These are phyloP conservation scores for Thecaphora thlaspeos DNA, from an alignment of 1,284 basidiomycete genomes.

Conservation along the genomic window DNA sequence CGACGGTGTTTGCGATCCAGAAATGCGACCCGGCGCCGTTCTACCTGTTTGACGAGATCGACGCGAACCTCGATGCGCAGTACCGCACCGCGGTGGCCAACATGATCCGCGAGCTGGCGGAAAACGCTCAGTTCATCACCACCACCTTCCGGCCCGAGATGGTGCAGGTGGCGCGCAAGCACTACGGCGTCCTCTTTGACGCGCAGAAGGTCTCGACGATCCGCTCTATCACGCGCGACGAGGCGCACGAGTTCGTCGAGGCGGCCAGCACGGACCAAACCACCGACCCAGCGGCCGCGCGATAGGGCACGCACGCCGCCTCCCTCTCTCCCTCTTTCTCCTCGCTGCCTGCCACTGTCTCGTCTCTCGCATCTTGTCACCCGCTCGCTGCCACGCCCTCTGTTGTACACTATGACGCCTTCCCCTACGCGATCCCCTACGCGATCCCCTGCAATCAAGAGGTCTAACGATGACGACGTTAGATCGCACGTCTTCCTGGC, in stretches of 20 bases:
- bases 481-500: too few relatives aligned
- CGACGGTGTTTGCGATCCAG: constrained; percentile 96
- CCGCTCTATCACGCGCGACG: constrained; percentile 74
- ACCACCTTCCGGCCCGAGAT: constrained; percentile 98
- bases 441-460: too few relatives aligned
- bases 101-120: constrained; percentile 89
- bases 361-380: too few relatives aligned
- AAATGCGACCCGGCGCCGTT: constrained; percentile 99
- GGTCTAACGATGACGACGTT: too few relatives aligned
- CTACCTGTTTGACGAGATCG: constrained; percentile 99
- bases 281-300: too few relatives aligned
- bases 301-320: too few relatives aligned
- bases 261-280: constrained; percentile 24
- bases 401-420: too few relatives aligned
- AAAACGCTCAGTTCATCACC: constrained; percentile 92
- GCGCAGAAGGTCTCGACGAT: constrained; percentile 85
- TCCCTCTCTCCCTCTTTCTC: too few relatives aligned
- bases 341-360: too few relatives aligned
- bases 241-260: constrained; percentile 85
- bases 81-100: constrained; percentile 93
- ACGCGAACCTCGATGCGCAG: constrained; percentile 95
- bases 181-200: constrained; percentile 98
- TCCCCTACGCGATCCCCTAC: too few relatives aligned
- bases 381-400: too few relatives aligned
- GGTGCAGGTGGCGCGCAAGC: constrained; percentile 89